A percentile compares a stretch with the other conserved stretches of the same genome.
Evolutionary conservation across 331 rosid species (phyloP).

Genomic region (Quercus phellos): DNA sequence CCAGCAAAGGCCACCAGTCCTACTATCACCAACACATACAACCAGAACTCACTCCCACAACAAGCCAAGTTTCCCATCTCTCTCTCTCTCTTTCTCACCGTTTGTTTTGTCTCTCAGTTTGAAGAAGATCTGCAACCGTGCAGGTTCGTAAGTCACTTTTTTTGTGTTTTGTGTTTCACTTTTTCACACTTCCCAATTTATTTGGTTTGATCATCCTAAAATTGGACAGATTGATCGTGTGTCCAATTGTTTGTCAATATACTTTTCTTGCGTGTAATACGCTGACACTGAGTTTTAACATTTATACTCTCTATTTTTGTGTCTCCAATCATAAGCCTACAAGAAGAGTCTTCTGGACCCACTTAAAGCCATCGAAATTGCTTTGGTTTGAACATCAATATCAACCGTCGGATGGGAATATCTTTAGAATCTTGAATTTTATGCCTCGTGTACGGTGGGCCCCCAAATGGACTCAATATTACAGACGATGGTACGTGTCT

Average conservation of each 20-base stretch:
- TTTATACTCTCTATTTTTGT: not conserved
- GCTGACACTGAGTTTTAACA: not conserved
- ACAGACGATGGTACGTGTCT: fast-evolving
- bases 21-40: slow-evolving; percentile 40
- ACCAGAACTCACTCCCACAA: slow-evolving; percentile 57
- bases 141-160: not conserved
- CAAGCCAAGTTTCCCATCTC: slow-evolving; percentile 63
- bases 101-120: not conserved
- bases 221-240: too few species aligned
- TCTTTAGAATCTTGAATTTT: too few species aligned
- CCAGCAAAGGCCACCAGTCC: slow-evolving; percentile 89
- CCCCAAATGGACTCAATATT: too few species aligned
- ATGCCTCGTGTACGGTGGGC: too few species aligned
- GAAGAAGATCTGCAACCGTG: not conserved
- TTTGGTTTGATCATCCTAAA: not conserved
- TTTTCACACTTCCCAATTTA: not conserved
- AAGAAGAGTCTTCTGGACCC: not conserved
- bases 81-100: not conserved
- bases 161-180: not conserved
- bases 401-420: too few species aligned
- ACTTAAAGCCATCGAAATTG: not conserved
- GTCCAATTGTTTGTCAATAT: too few species aligned
- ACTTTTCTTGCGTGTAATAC: not conserved
- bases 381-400: too few species aligned
- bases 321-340: not conserved